A percentile compares a stretch with the other conserved stretches of the same genome.
These are phyloP conservation scores for Bryum argenteum DNA, from an alignment of 225 moss, liverwort and hornwort species.

Conservation along the genomic window DNA sequence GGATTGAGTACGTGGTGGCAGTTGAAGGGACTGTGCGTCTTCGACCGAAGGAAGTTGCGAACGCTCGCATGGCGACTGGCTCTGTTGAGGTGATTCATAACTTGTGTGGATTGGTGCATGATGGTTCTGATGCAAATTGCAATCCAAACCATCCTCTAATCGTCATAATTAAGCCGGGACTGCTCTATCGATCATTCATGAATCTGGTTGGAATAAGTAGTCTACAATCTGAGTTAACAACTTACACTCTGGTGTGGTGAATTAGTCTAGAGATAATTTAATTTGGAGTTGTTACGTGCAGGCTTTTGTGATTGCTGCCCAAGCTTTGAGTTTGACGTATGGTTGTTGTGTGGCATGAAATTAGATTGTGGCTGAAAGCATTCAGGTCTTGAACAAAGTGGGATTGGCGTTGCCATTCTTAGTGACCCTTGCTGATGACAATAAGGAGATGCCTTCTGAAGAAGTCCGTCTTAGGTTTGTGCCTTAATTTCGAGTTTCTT, in stretches of 20 bases:
- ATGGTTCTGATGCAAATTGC: neutral
- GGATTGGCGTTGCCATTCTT: conserved; percentile 91
- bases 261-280: neutral
- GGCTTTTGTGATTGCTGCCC: neutral
- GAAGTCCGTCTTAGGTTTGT: conserved; percentile 94
- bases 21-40: conserved; percentile 83
- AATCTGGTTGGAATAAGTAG: no score
- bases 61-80: conserved; percentile 88
- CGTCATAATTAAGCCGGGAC: no score
- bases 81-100: conserved; percentile 65
- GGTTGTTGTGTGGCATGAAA: conserved; percentile 20
- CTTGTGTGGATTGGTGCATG: conserved; percentile 1
- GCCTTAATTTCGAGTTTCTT: neutral
- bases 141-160: neutral
- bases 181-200: no score
- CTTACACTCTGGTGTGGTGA: neutral
- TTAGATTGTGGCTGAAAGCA: conserved; percentile 83
- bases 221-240: no score
- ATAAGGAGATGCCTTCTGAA: conserved; percentile 80
- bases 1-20: conserved; percentile 89
- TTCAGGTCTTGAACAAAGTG: conserved; percentile 86
- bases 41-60: conserved; percentile 85
- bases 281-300: neutral
- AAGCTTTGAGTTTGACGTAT: conserved; percentile 9
- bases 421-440: conserved; percentile 86